Base-by-base conservation (phyloP, 352 stramenopile species). In the Phytophthora parvispora region DNA sequence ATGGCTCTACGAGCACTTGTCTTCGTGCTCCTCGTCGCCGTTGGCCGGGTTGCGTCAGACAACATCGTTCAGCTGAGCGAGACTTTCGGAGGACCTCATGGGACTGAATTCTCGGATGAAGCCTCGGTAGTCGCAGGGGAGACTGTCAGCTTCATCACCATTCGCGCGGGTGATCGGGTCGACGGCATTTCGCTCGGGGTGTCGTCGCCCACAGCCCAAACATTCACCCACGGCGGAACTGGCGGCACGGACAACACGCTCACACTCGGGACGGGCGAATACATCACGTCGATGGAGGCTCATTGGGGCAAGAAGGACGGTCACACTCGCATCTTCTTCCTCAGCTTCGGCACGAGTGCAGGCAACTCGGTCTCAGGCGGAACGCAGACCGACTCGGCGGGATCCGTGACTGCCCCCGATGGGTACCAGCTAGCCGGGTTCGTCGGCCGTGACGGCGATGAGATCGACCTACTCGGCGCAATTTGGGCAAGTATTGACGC, bases 221-320 rank as follows among this genome's bases (percentile, higher is more conserved):
- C 52, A 18, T 48, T 59, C 24, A 48, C 52, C 3, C 52, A 59
- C 22, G 52, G 52, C 25, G 52, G 52, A 48, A 32, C 20, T 59
- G 52, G 52, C 1, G 52, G 52, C 18, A 36, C 22, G 22, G 52
- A 59, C 52, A 31, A 59, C 31, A 59, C 52, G 9, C 52, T 59
- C 52, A 48, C 32, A 32, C 52, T 59, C 15, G 52, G 22, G 10
- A 16, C 15, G 12, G 52, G 52, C 6, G 52, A 59, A 29, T 59
- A 48, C 32, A 59, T 49, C 31, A 59, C 52, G 15, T 59, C 52
- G 6, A 59, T 59, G 52, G 52, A 10, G 22, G 52, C 52, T 10
- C 52, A 59, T 25, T 59, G 52, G 52, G 52, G 24, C 15, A 59
- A 59, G 32, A 59, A 59, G 40, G 52, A 59, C 40, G 52, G 52